Conservation (phyloP, 2,329 filamentous ascomycete genomes). For the Pseudogymnoascus pannorum region DNA sequence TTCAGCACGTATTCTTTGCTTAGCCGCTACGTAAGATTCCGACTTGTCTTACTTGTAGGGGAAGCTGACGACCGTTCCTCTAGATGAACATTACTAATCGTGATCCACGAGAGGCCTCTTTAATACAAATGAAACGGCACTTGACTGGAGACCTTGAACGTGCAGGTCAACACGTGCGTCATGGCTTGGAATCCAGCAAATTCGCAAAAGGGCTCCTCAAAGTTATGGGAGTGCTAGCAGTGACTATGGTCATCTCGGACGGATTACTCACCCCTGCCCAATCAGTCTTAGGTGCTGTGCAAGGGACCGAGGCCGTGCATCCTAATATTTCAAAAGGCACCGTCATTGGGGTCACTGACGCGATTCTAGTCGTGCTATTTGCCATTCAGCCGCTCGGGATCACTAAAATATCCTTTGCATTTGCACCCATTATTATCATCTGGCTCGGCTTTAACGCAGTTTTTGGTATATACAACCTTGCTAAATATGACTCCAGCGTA, state of each 20-base stretch:
- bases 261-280: constrained; percentile 63
- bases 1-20: too few relatives aligned
- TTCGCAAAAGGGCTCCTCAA: constrained; percentile 48
- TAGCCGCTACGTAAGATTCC: too few relatives aligned
- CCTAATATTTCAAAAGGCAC: constrained; percentile 47
- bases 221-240: constrained; percentile 55
- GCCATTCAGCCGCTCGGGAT: constrained; percentile 58
- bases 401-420: constrained; percentile 47
- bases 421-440: constrained; percentile 59
- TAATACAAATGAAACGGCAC: too few relatives aligned
- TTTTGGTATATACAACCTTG: constrained; percentile 58
- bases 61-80: too few relatives aligned
- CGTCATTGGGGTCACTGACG: too few relatives aligned
- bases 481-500: constrained; percentile 44
- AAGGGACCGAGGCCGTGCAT: constrained; percentile 53
- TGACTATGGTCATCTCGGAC: constrained; percentile 59
- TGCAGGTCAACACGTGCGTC: too few relatives aligned
- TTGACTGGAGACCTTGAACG: too few relatives aligned
- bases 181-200: too few relatives aligned
- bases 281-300: constrained; percentile 61
- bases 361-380: constrained; percentile 51
- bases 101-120: too few relatives aligned
- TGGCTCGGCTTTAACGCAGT: constrained; percentile 59
- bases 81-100: constrained; percentile 50
- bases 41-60: too few relatives aligned